phyloP scores from a whole-genome alignment of 23 red algal genomes.

The Porphyridium purpureum region DNA sequence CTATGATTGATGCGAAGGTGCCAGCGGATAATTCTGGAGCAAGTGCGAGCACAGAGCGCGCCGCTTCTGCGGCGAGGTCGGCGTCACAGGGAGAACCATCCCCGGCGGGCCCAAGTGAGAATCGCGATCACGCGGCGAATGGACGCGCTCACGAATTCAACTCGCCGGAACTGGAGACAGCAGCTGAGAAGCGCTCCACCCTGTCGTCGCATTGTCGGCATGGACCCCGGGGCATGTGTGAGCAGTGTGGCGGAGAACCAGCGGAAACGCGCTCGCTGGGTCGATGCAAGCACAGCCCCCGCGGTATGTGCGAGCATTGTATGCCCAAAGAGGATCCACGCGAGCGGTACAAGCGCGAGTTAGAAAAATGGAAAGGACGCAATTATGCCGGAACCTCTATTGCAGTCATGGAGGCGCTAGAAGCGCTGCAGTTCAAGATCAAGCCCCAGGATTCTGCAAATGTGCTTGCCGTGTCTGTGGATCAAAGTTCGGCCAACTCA shows the following conservation, averaged over 20 bases:
- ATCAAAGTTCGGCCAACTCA: conserved; percentile 30
- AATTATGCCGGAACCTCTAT: conserved; percentile 26
- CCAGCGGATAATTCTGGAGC: background rate
- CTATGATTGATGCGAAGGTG: no score
- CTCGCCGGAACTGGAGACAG: background rate
- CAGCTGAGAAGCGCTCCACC: background rate
- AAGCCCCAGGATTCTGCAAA: conserved; percentile 31
- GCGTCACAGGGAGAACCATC: background rate
- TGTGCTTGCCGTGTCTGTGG: conserved; percentile 24
- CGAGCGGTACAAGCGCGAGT: conserved; percentile 26
- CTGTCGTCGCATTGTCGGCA: conserved; percentile 43
- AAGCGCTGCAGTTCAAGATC: conserved; percentile 69
- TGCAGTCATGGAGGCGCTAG: conserved; percentile 69
- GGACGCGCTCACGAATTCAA: background rate
- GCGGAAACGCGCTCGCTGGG: no score
- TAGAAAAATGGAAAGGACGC: conserved; percentile 28
- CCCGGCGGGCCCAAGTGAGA: background rate
- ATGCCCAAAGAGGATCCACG: conserved; percentile 70
- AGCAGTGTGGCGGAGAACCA: no score
- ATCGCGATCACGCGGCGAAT: background rate
- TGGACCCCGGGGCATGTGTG: conserved; percentile 62
- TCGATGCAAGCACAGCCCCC: no score
- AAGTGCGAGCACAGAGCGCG: background rate
- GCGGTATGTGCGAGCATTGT: conserved; percentile 73
- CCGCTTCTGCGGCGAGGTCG: background rate